A percentile compares a stretch with the other conserved stretches of the same genome.
Conservation (phyloP, 139 green algal species). For the Micractinium sp. region DNA sequence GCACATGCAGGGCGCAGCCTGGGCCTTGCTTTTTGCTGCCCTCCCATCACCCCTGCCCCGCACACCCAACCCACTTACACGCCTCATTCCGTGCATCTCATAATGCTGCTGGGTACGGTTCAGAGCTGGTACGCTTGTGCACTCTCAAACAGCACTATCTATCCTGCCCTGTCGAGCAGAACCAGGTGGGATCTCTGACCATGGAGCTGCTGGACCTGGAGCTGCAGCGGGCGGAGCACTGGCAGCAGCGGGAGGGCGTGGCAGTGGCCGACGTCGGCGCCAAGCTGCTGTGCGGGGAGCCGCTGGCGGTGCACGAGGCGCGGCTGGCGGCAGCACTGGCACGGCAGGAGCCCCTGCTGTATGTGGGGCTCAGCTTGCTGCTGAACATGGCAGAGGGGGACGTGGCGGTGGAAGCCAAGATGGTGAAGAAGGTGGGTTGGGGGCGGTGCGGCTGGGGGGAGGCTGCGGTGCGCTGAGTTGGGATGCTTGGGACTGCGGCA, state of each 20-base stretch:
- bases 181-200: conserved; percentile 77
- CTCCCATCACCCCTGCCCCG: not conserved
- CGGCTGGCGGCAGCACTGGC: conserved; percentile 69
- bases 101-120: too few species aligned
- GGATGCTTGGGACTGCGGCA: not conserved
- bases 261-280: conserved; percentile 25
- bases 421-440: conserved; percentile 83
- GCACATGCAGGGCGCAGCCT: too few species aligned
- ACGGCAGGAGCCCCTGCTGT: conserved; percentile 81
- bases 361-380: conserved; percentile 82
- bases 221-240: conserved; percentile 71
- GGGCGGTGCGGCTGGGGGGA: not conserved
- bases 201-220: conserved; percentile 88
- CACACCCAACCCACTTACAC: not conserved
- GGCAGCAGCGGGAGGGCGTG: conserved; percentile 48
- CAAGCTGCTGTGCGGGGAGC: conserved; percentile 14
- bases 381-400: conserved; percentile 88
- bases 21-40: not conserved
- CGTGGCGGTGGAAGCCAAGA: conserved; percentile 80
- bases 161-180: too few species aligned
- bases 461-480: not conserved
- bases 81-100: too few species aligned
- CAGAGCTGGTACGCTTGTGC: too few species aligned
- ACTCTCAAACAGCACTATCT: too few species aligned
- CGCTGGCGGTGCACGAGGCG: conserved; percentile 47